These are phyloP conservation scores for Penicillium fimorum DNA, from an alignment of 495 filamentous ascomycete species.

Conservation along the genomic window DNA sequence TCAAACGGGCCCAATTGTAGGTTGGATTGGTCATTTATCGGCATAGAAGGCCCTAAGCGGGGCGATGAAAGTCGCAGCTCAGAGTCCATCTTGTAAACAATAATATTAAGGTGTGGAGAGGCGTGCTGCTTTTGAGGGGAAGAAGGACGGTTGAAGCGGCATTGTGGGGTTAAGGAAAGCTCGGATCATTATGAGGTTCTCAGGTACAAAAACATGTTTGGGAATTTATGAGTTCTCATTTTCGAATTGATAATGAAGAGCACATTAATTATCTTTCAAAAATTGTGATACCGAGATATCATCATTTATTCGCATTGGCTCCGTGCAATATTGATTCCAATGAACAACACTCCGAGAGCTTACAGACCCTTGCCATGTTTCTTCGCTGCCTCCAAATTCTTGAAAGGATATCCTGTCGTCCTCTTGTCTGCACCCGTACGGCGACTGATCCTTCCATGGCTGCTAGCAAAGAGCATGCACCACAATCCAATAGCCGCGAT, in stretches of 20 bases:
- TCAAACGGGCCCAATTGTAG: slow-evolving; percentile 21
- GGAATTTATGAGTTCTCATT: not conserved
- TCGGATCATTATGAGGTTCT: slow-evolving; percentile 10
- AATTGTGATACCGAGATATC: not conserved
- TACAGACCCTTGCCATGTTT: slow-evolving; percentile 44
- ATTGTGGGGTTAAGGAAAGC: slow-evolving; percentile 13
- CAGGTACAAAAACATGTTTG: not conserved
- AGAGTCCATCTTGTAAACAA: slow-evolving; percentile 20
- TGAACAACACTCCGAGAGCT: not conserved
- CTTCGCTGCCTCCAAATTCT: slow-evolving; percentile 55
- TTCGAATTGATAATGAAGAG: not conserved
- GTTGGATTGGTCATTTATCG: slow-evolving; percentile 1
- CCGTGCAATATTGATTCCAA: not conserved
- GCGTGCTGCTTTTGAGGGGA: slow-evolving; percentile 21
- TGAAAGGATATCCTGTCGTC: slow-evolving; percentile 75
- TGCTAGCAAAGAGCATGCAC: slow-evolving; percentile 72
- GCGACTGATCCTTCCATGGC: slow-evolving; percentile 59
- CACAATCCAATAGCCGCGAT: slow-evolving; percentile 66
- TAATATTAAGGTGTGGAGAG: slow-evolving; percentile 9
- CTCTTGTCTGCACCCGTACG: slow-evolving; percentile 77
- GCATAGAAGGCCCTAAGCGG: slow-evolving; percentile 13
- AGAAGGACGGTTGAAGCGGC: slow-evolving; percentile 34
- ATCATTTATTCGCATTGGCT: not conserved
- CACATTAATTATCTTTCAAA: not conserved
- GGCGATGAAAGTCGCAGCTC: slow-evolving; percentile 12